Evolutionary conservation across 495 filamentous ascomycete genomes (phyloP).

Genomic region (Amniculicola lignicola): DNA sequence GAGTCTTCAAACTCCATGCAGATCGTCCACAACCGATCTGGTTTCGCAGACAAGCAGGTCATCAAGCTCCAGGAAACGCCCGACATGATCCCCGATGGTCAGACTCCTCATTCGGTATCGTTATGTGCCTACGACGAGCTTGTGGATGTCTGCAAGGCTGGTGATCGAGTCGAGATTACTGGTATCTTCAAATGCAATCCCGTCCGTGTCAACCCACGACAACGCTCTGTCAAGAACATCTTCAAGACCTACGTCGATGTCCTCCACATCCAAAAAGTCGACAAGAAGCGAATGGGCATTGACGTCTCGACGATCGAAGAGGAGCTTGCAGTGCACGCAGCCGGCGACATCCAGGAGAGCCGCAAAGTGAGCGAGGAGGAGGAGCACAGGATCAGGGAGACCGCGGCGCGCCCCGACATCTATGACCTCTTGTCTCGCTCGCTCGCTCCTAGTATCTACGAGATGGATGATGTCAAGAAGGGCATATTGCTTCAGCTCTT

Average conservation of each 20-base stretch:
- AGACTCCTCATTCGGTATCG: slow-evolving; percentile 97
- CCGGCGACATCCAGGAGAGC: slow-evolving; percentile 72
- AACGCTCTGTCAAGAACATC: slow-evolving; percentile 84
- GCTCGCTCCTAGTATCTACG: slow-evolving; percentile 90
- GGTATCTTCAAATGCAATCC: slow-evolving; percentile 94
- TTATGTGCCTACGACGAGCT: slow-evolving; percentile 95
- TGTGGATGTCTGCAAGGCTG: slow-evolving; percentile 95
- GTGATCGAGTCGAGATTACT: slow-evolving; percentile 93
- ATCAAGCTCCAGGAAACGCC: slow-evolving; percentile 99
- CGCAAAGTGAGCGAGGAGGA: slow-evolving; percentile 87
- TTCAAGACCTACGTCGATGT: slow-evolving; percentile 99
- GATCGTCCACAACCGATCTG: slow-evolving; percentile 92
- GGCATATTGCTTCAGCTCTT: slow-evolving; percentile 95
- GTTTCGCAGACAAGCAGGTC: slow-evolving; percentile 95
- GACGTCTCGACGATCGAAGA: slow-evolving; percentile 88
- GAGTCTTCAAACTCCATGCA: slow-evolving; percentile 91
- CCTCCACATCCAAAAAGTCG: slow-evolving; percentile 92
- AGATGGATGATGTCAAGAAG: slow-evolving; percentile 99
- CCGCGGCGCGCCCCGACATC: slow-evolving; percentile 76
- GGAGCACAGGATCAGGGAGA: slow-evolving; percentile 80
- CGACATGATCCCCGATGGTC: slow-evolving; percentile 87
- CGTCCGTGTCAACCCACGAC: slow-evolving; percentile 91
- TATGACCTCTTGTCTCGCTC: slow-evolving; percentile 93
- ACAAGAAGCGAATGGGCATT: slow-evolving; percentile 87
- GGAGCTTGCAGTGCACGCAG: slow-evolving; percentile 70